Evolutionary conservation across 1,284 basidiomycete genomes (phyloP), one percentile per base, ranked within the genome.

Genomic region (Rhodofomes roseus): DNA sequence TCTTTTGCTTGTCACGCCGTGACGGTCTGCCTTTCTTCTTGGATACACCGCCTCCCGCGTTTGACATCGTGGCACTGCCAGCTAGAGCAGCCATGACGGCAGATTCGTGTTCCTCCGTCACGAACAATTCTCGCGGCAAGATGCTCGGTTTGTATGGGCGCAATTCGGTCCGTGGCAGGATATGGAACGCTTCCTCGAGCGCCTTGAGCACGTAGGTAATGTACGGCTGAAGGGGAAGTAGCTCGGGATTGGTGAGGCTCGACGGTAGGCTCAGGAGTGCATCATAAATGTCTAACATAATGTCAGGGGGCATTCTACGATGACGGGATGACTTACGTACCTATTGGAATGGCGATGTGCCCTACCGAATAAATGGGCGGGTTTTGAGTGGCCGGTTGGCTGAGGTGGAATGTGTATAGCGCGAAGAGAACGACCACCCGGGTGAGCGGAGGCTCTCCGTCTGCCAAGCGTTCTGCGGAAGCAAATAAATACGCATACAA

Each of bases 1-100:
- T 84, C 64, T 80, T 81, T 11, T 72, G 73, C 66, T 81, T 84
- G 54, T 88, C 87, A 5, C 82, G 78, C 65, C 79, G 86, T 7
- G 86, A 81, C 0, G 87, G 87, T 0, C 89, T 79, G 4, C 90
- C 89, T 68, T 80, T 86, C 69, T 87, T 85, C 71, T 82, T 86
- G 18, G 73, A 68, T 22, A 62, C 53, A 52, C 66, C 44, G 31
- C 43, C 27, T 51, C 12, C 3, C 51, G 41, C 63, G 57, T 44
- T 20, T 11, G 50, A 22, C 18, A 62, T 44, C 5, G 62, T 39
- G 1, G 51, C 12, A 23, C 44, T 61, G 6, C 52, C 36, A 8
- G 58, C 58, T 20, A 61, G 40, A 23, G 63, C 56, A 4, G 43
- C 57, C n/a, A 54, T 53, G 11, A 50, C 53, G 12, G 63, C 60